Conservation (phyloP, 2,329 filamentous ascomycete species). For the Fusarium sulawesiense region DNA sequence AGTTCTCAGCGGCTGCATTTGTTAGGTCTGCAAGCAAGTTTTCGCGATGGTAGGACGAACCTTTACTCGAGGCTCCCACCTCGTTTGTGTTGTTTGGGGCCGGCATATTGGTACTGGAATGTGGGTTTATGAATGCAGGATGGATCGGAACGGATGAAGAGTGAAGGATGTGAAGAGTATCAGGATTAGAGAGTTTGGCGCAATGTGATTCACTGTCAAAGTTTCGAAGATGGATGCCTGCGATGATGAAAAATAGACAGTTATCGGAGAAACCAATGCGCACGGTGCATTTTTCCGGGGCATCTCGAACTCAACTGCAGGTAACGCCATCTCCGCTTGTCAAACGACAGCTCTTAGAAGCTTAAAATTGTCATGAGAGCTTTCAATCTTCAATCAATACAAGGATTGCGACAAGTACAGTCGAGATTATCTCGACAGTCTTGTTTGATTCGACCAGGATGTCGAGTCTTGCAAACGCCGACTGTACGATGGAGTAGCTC, state of each 20-base stretch:
- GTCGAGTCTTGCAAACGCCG: slow-evolving; percentile 38
- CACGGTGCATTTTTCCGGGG: slow-evolving; percentile 31
- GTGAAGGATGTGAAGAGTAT: not conserved
- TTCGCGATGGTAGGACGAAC: slow-evolving; percentile 44
- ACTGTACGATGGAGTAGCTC: slow-evolving; percentile 51
- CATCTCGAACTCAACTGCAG: not conserved
- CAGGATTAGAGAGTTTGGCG: slow-evolving; percentile 31
- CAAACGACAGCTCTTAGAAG: not conserved
- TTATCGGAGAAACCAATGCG: slow-evolving; percentile 36
- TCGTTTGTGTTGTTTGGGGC: slow-evolving; percentile 56
- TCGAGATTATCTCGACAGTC: slow-evolving; percentile 30
- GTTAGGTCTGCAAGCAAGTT: slow-evolving; percentile 20
- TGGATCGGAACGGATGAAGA: not conserved
- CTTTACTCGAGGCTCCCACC: slow-evolving; percentile 60
- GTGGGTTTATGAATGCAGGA: not conserved
- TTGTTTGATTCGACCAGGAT: slow-evolving; percentile 48
- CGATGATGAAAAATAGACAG: slow-evolving; percentile 26
- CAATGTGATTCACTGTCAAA: slow-evolving; percentile 31
- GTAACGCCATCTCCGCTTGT: slow-evolving; percentile 25
- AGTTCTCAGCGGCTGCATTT: slow-evolving; percentile 72
- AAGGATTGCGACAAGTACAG: slow-evolving; percentile 38
- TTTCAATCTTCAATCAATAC: slow-evolving; percentile 44
- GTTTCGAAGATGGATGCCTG: slow-evolving; percentile 21
- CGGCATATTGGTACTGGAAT: slow-evolving; percentile 45
- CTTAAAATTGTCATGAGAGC: slow-evolving; percentile 45